Evolutionary conservation across 169 alveolate genomes (phyloP), one percentile per base, ranked within the genome.

Genomic region (Cystoisospora suis): DNA sequence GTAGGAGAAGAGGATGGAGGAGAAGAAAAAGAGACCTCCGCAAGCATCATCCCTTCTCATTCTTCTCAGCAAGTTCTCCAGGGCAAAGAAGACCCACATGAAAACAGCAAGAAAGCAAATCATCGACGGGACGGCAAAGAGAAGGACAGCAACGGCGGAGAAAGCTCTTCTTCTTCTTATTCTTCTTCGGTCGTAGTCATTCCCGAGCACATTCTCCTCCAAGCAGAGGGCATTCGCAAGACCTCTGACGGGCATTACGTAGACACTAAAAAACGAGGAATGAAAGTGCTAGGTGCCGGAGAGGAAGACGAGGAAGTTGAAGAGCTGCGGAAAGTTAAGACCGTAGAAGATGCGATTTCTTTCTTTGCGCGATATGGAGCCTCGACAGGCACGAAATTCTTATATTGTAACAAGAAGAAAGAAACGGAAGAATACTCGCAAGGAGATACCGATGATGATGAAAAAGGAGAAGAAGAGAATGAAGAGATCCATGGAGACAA

Each of bases 331-430:
- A 42, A 59, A 53, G 89, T 89, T 42, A 58, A 20, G 42, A 79
- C 93, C 65, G 98, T 97, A 56, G 97, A 95, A 87, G 96, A 96
- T 32, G 98, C 98, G 36, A 96, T 97, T 40, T 94, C 96, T 17
- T 97, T 97, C 94, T 97, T 97, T 80, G 97, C 98, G 34, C 93
- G 96, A 89, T 95, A 97, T 91, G 98, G 98, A 15, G 95, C 94
- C 87, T 93, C 96, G 59, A 94, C 97, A 15, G 97, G 97, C 38
- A 94, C 95, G 44, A 96, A 95, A 92, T 96, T 97, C 90, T 80
- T 97, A 27, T 96, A 95, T 94, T 97, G 98, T 91, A 94, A 94
- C 70, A 93, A 95, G 91, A 93, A 85, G 23, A 53, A 83, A 3
- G 70, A 70, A 2, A 77, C 36, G 45, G 81, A 61, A 32, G 81